A percentile compares a stretch with the other conserved stretches of the same genome.
Conservation (phyloP, 768 basidiomycete genomes). For the Mrakia blollopis region DNA sequence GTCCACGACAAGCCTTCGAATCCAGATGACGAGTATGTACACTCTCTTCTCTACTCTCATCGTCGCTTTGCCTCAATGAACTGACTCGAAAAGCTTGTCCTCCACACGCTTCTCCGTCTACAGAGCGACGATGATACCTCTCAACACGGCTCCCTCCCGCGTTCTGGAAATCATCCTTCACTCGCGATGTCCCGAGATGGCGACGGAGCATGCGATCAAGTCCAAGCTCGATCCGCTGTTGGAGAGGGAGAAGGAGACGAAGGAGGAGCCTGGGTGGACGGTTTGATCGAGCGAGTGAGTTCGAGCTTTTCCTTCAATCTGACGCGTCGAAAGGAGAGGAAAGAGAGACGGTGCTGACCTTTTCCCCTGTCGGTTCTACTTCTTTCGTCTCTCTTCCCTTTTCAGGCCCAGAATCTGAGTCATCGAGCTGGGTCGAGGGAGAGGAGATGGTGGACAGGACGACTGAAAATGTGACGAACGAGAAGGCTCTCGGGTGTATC, state of each 20-base stretch:
- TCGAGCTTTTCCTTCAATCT: background rate
- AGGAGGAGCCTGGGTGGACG: background rate
- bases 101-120: background rate
- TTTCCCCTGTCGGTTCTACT: too few relatives aligned
- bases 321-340: background rate
- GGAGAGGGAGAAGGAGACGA: background rate
- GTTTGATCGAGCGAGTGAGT: background rate
- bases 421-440: too few relatives aligned
- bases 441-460: too few relatives aligned
- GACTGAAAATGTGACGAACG: too few relatives aligned
- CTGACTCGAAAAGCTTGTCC: background rate
- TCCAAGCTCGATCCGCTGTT: background rate
- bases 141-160: background rate
- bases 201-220: background rate
- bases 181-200: background rate
- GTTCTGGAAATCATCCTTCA: background rate
- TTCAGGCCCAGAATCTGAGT: too few relatives aligned
- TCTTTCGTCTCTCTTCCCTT: too few relatives aligned
- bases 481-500: too few relatives aligned
- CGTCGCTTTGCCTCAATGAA: background rate
- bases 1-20: background rate
- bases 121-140: background rate
- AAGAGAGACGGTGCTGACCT: too few relatives aligned
- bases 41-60: background rate
- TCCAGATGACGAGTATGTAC: background rate